Percentiles rank a stretch among this genome's conserved stretches.
Conservation (phyloP, 768 basidiomycete genomes). For the Auriscalpium orientale region DNA sequence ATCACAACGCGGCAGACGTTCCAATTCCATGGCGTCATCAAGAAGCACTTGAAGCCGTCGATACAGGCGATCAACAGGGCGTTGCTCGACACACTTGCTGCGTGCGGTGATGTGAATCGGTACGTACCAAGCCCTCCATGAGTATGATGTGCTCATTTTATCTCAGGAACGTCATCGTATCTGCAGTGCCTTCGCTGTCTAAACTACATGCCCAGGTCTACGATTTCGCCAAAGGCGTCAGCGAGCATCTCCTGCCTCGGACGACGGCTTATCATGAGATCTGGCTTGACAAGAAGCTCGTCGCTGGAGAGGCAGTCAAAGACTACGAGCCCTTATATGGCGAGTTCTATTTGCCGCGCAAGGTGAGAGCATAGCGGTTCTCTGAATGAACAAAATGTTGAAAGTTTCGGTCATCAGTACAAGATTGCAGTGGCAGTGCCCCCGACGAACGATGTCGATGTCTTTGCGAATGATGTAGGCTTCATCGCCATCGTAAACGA, state of each 20-base stretch:
- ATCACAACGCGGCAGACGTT: constrained; percentile 97
- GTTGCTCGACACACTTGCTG: constrained; percentile 91
- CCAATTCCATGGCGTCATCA: constrained; percentile 99
- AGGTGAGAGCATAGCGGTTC: constrained; percentile 39
- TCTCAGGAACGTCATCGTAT: constrained; percentile 79
- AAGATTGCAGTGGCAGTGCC: constrained; percentile 96
- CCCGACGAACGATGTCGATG: constrained; percentile 92
- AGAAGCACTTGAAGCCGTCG: constrained; percentile 89
- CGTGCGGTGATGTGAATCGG: constrained; percentile 98
- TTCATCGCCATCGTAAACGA: constrained; percentile 88
- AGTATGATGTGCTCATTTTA: constrained; percentile 4
- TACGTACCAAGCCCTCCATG: constrained; percentile 23
- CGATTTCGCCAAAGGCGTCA: constrained; percentile 76
- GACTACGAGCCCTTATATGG: constrained; percentile 98
- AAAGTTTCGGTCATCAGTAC: constrained; percentile 52
- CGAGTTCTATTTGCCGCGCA: constrained; percentile 92
- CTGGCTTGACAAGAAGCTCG: constrained; percentile 96
- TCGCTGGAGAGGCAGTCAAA: constrained; percentile 88
- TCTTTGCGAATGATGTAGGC: constrained; percentile 93
- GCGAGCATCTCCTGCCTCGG: constrained; percentile 79
- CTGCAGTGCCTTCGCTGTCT: constrained; percentile 87
- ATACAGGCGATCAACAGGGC: constrained; percentile 93
- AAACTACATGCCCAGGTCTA: constrained; percentile 77
- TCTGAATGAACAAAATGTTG: constrained; percentile 8
- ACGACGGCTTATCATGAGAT: constrained; percentile 98